These are phyloP conservation scores for Sporothrix brasiliensis DNA, from an alignment of 2,329 filamentous ascomycete genomes.

Conservation along the genomic window DNA sequence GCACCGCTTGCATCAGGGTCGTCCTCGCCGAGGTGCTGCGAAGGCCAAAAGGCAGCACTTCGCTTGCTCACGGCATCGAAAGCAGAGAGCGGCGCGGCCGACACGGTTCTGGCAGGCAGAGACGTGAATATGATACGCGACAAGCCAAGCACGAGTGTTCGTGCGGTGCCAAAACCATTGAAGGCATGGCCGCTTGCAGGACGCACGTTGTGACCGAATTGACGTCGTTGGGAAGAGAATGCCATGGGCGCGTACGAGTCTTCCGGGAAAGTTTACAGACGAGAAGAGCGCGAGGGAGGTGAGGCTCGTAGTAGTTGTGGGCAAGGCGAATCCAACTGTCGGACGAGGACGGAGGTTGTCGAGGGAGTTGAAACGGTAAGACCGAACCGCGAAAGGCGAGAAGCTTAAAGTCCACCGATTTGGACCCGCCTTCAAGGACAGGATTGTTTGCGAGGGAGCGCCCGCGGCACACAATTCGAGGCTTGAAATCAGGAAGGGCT, in stretches of 20 bases:
- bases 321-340: not conserved
- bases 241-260: slow-evolving; percentile 27
- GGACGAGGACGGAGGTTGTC: not conserved
- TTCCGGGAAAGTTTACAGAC: not conserved
- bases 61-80: slow-evolving; percentile 31
- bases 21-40: slow-evolving; percentile 46
- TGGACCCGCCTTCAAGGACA: slow-evolving; percentile 9
- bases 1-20: slow-evolving; percentile 61
- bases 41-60: not conserved
- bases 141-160: slow-evolving; percentile 56
- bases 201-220: slow-evolving; percentile 22
- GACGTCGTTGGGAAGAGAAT: slow-evolving; percentile 6
- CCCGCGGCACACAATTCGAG: not conserved
- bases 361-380: not conserved
- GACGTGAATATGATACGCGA: slow-evolving; percentile 55
- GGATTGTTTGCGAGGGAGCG: not conserved
- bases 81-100: slow-evolving; percentile 49
- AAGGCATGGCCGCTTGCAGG: slow-evolving; percentile 9
- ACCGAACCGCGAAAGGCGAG: not conserved
- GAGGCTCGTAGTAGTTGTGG: not conserved
- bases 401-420: not conserved
- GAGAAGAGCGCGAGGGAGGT: not conserved
- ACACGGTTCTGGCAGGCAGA: slow-evolving; percentile 48
- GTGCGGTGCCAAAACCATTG: slow-evolving; percentile 44
- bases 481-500: not conserved